These are phyloP conservation scores for Incumbomyces lentus DNA, from an alignment of 2,329 filamentous ascomycete species.

Conservation along the genomic window DNA sequence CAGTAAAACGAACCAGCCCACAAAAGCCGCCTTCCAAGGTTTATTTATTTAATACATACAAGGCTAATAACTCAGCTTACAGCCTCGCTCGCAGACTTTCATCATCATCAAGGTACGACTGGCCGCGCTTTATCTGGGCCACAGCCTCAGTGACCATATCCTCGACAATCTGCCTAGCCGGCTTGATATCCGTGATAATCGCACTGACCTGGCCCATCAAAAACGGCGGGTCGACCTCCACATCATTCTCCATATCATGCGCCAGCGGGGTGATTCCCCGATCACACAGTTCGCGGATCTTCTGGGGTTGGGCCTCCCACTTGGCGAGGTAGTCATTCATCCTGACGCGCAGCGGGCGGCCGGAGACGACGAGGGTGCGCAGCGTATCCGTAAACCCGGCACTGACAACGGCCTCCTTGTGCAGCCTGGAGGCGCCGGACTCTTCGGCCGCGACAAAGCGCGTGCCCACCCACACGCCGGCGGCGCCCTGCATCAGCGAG, in stretches of 20 bases:
- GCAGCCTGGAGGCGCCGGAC: slow-evolving; percentile 67
- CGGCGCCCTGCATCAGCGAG: slow-evolving; percentile 76
- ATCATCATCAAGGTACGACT: slow-evolving; percentile 43
- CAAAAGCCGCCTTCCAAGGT: no score
- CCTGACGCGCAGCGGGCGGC: slow-evolving; percentile 68
- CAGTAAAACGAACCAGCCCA: no score
- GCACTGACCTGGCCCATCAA: slow-evolving; percentile 92
- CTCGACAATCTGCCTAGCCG: slow-evolving; percentile 71
- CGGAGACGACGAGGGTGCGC: slow-evolving; percentile 71
- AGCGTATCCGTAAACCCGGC: slow-evolving; percentile 71
- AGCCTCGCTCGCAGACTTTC: slow-evolving; percentile 3
- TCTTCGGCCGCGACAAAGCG: slow-evolving; percentile 77
- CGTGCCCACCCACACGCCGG: slow-evolving; percentile 89
- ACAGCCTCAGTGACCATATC: slow-evolving; percentile 79
- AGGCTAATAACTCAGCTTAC: neutral
- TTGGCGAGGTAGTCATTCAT: slow-evolving; percentile 72
- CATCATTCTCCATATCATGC: slow-evolving; percentile 65
- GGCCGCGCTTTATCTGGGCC: slow-evolving; percentile 53
- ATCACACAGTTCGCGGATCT: slow-evolving; percentile 65
- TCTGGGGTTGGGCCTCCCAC: slow-evolving; percentile 68
- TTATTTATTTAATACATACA: neutral
- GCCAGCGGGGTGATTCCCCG: slow-evolving; percentile 70
- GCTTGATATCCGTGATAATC: slow-evolving; percentile 64
- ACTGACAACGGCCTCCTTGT: slow-evolving; percentile 75
- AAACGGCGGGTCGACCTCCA: slow-evolving; percentile 71